Evolutionary conservation across 192 early-diverging fungal species (phyloP).

Genomic region (Backusella macrospora): DNA sequence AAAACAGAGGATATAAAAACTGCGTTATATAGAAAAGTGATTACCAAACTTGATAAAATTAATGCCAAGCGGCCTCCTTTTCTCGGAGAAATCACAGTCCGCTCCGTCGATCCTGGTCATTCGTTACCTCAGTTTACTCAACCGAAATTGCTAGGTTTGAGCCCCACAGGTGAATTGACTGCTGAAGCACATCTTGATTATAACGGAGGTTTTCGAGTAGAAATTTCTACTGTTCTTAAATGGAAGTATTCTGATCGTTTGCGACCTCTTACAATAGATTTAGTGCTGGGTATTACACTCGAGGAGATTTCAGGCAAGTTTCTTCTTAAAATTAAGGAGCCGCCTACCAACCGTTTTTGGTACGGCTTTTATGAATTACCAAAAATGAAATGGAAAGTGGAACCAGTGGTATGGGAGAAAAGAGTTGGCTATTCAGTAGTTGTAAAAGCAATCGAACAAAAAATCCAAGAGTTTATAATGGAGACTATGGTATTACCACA

Average conservation of each 20-base stretch:
- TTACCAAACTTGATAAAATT: slow-evolving; percentile 67
- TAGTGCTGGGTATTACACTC: slow-evolving; percentile 79
- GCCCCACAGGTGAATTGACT: slow-evolving; percentile 68
- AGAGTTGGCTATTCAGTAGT: slow-evolving; percentile 76
- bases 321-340: slow-evolving; percentile 78
- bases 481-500: slow-evolving; percentile 85
- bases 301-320: slow-evolving; percentile 75
- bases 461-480: slow-evolving; percentile 82
- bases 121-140: slow-evolving; percentile 82
- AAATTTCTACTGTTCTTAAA: slow-evolving; percentile 65
- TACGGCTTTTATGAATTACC: slow-evolving; percentile 84
- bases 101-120: slow-evolving; percentile 78
- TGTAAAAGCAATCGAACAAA: slow-evolving; percentile 79
- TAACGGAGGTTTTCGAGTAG: slow-evolving; percentile 72
- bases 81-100: slow-evolving; percentile 81
- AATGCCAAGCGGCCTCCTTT: slow-evolving; percentile 69
- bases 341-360: slow-evolving; percentile 87
- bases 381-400: slow-evolving; percentile 69
- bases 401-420: slow-evolving; percentile 84
- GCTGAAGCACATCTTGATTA: slow-evolving; percentile 83
- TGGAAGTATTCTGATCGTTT: slow-evolving; percentile 49
- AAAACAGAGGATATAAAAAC: slow-evolving; percentile 64
- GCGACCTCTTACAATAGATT: slow-evolving; percentile 65
- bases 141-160: slow-evolving; percentile 69
- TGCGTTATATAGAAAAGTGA: slow-evolving; percentile 66